These are phyloP conservation scores for Kregervanrija pseudodelftensis DNA, from an alignment of 805 yeast species.

Conservation along the genomic window DNA sequence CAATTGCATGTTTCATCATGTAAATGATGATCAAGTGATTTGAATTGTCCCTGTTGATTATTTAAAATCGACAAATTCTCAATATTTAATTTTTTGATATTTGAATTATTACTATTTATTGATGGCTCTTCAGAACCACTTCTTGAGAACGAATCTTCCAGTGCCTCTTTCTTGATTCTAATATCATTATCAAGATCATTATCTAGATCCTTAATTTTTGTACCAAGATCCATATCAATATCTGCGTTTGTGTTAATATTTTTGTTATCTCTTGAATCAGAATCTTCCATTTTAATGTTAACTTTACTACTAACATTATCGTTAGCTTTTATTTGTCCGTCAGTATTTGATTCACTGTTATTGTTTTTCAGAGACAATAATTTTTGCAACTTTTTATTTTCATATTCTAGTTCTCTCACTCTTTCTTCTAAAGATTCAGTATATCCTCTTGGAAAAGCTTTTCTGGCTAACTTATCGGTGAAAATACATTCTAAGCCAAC, in stretches of 20 bases:
- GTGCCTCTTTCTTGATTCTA: too few relatives aligned
- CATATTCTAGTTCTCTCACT: constrained; percentile 78
- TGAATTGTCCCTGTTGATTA: constrained; percentile 13
- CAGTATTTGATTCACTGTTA: not conserved
- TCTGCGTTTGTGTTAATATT: not conserved
- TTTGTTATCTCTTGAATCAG: not conserved
- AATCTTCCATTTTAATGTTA: constrained; percentile 1
- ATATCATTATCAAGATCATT: too few relatives aligned
- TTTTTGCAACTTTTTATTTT: constrained; percentile 63
- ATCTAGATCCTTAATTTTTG: too few relatives aligned
- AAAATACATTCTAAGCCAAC: constrained; percentile 86
- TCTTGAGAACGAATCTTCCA: too few relatives aligned
- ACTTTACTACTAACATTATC: not conserved
- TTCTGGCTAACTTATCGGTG: constrained; percentile 76
- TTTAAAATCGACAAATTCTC: constrained; percentile 26
- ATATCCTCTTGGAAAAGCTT: constrained; percentile 88
- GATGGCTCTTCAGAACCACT: too few relatives aligned
- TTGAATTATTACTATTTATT: not conserved
- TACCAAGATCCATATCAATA: not conserved
- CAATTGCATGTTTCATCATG: constrained; percentile 55
- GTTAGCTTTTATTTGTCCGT: not conserved
- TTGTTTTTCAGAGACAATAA: constrained; percentile 44
- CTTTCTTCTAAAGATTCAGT: constrained; percentile 86
- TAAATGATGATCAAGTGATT: constrained; percentile 26
- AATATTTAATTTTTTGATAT: constrained; percentile 15